Evolutionary conservation across 805 yeast genomes (phyloP).

Genomic region (Vanderwaltozyma verrucispora): DNA sequence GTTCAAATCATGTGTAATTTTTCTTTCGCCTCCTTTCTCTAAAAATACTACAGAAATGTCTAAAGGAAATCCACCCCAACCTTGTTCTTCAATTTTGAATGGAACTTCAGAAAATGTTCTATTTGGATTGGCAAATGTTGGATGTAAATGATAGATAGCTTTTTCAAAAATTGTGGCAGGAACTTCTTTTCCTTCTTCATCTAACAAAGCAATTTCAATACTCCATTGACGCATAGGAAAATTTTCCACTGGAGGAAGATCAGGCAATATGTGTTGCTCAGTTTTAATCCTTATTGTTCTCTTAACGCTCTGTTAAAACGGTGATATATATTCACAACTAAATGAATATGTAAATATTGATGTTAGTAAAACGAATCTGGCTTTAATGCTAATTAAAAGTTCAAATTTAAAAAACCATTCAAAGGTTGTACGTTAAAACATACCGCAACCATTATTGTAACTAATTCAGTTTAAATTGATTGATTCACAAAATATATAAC

Average conservation of each 20-base stretch:
- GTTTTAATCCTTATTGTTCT: constrained; percentile 86
- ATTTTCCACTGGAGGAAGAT: constrained; percentile 76
- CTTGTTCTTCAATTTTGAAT: constrained; percentile 80
- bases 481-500: no score
- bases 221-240: constrained; percentile 95
- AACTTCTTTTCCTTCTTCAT: constrained; percentile 68
- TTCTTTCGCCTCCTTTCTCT: constrained; percentile 84
- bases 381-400: no score
- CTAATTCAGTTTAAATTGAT: no score
- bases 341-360: not conserved
- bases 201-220: constrained; percentile 63
- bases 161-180: constrained; percentile 86
- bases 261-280: constrained; percentile 70
- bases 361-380: constrained; percentile 3
- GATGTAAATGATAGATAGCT: constrained; percentile 89
- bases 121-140: constrained; percentile 85
- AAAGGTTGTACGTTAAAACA: no score
- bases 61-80: constrained; percentile 98
- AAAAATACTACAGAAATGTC: constrained; percentile 64
- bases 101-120: constrained; percentile 76
- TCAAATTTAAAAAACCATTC: no score
- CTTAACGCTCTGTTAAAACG: constrained; percentile 37
- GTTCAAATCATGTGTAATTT: constrained; percentile 80
- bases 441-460: constrained; percentile 17
- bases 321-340: no score